Base-by-base conservation (phyloP, 2,329 filamentous ascomycete genomes). In the Furcasterigmium furcatum region DNA sequence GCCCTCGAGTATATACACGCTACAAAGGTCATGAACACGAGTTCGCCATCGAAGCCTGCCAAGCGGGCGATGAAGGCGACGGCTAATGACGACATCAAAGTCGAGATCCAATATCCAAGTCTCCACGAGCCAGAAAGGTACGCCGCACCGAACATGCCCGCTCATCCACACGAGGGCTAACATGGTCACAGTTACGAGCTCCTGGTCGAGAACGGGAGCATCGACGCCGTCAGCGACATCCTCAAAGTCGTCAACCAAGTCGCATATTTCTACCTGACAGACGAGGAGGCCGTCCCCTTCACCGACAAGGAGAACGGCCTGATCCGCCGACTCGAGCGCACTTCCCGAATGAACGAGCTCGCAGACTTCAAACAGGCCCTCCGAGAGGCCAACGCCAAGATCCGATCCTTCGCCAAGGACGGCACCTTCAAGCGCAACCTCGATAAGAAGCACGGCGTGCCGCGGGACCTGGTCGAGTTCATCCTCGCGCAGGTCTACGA, bases 401-500 rank as follows among this genome's bases (percentile, higher is more conserved):
- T 97, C 32, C 70, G 77, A 20, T 70, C 72, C 19, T 73, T 91
- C 24, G 77, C 91, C 18, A 72, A 78, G 51, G 79, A 87, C 56
- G 89, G 88, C 34, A 82, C 80, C 9, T 81, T 97, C 50, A 77
- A 82, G 18, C 82, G 78, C 55, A 86, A 88, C 54, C 75, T 97
- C 39, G 80, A 87, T 53, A 69, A 72, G 40, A 81, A 82, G 61
- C 84, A 87, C 57, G 76, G 79, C 39, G 71, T 96, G 16, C 83
- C 87, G 7, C 75, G 88, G 36, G 80, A 82, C 38, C 79, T 91
- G 41, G 84, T 91, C 39, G 83, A 87, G 54, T 85, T 90, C 54
- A 92, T 96, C 56, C 78, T 95, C 35, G 84, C 80, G 45, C 91
- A 99, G 63, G 87, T 90, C 19, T 97, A 96, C 68, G 84, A 91